These are phyloP conservation scores for Solanum ossicruentum DNA, from an alignment of 257 asterid species.

Conservation along the genomic window DNA sequence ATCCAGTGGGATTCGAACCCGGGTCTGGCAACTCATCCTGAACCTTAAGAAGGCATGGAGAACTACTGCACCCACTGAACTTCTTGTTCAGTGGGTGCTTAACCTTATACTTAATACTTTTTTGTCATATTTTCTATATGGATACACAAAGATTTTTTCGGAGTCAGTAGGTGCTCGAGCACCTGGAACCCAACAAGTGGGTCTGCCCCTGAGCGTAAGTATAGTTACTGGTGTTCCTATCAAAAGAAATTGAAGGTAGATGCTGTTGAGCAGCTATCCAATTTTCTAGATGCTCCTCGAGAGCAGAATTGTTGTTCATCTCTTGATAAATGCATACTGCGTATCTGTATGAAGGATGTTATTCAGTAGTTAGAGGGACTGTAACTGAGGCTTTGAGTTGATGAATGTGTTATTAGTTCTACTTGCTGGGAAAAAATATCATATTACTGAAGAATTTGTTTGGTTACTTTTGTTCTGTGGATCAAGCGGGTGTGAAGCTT, in stretches of 20 bases:
- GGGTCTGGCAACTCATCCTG: no score
- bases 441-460: neutral
- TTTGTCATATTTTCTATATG: no score
- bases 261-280: no score
- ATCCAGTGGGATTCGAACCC: no score
- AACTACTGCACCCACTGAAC: no score
- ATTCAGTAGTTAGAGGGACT: neutral
- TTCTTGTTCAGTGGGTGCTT: no score
- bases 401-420: neutral
- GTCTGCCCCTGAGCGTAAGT: neutral
- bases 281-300: neutral
- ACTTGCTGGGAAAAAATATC: neutral
- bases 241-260: neutral
- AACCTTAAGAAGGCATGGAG: no score
- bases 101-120: no score
- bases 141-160: no score
- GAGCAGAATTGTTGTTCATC: neutral
- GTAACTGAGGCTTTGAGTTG: neutral
- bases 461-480: neutral
- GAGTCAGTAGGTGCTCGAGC: no score
- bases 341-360: neutral
- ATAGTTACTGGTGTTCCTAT: neutral
- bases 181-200: no score
- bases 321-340: neutral
- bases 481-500: neutral